Base-by-base conservation (phyloP, 2,329 filamentous ascomycete species). In the Diplodia seriata region DNA sequence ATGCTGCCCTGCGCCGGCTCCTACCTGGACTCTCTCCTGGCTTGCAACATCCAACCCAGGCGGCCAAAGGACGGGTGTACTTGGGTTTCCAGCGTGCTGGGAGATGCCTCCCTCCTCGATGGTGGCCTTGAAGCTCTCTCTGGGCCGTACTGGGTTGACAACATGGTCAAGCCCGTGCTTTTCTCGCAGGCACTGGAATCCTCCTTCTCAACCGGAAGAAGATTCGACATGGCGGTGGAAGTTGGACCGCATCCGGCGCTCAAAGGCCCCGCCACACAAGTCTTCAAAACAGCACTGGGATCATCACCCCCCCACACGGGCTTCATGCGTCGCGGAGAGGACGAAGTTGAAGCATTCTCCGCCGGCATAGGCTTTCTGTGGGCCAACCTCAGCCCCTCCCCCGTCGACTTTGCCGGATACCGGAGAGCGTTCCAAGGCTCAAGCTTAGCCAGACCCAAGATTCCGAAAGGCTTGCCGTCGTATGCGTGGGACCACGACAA, bases 161-260 rank as follows among this genome's bases (percentile, higher is more conserved):
- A 85, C 70, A 80, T 85, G 80, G 70, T 75, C 1, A 73, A 77
- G n/a, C 75, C 83, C 1, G 83, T 85, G 0, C 70, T 81, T 0
- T 85, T 85, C 69, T 74, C 74, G 1, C 40, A 67, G 3, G 70
- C 78, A 0, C 12, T 79, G 0, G 65, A 68, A 1, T 36, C 7
- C 15, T 68, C 47, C 4, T 6, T 54, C 11, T 33, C 71, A 1
- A 18, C 14, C 18, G 56, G 59, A n/a, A 72, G 72, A 0, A 57
- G 71, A 0, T 76, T 81, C 36, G 77, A 81, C 55, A 74, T 79
- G 15, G 77, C 72, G 18, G 72, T 85, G 4, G 83, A 85, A 67
- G 70, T 84, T 8, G 83, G 83, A 0, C 81, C 83, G 1, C 82
- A 84, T 69, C 79, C 82, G 0, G 78, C 80, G 4, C 75, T 85